Conservation (phyloP, 2,329 filamentous ascomycete species). For the Tothia fuscella region DNA sequence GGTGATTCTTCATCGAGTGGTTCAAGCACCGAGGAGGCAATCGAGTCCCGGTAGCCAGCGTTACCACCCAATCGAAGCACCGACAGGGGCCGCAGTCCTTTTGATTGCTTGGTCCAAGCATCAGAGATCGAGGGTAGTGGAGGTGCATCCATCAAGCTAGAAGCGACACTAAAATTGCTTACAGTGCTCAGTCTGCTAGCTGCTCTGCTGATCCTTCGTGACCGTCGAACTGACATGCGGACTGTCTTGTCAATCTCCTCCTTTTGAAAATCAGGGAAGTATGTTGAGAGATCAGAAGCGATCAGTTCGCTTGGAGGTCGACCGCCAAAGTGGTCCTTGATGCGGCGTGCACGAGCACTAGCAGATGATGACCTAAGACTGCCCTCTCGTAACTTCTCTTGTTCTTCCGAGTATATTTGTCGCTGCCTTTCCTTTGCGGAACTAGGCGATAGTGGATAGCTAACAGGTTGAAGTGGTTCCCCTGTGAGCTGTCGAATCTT, state of each 20-base stretch:
- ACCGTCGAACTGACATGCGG: conserved; percentile 80
- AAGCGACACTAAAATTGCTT: conserved; percentile 86
- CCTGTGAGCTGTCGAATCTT: conserved; percentile 86
- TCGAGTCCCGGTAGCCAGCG: conserved; percentile 67
- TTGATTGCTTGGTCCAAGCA: conserved; percentile 50
- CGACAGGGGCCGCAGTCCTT: conserved; percentile 40
- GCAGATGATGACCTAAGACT: conserved; percentile 20
- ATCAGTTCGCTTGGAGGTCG: conserved; percentile 94
- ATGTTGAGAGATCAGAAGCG: conserved; percentile 87
- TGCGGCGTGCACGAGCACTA: conserved; percentile 35
- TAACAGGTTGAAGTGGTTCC: conserved; percentile 73
- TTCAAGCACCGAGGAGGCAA: conserved; percentile 79
- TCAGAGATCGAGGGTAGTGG: conserved; percentile 94
- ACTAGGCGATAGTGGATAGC: conserved; percentile 76
- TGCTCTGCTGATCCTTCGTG: conserved; percentile 79
- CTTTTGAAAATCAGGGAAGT: conserved; percentile 89
- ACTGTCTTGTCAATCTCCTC: conserved; percentile 95
- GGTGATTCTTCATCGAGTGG: conserved; percentile 85
- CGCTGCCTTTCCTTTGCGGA: conserved; percentile 54
- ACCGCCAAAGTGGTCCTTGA: conserved; percentile 80
- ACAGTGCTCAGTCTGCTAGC: conserved; percentile 88
- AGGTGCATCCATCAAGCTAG: conserved; percentile 82
- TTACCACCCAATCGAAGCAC: conserved; percentile 47
- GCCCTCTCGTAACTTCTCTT: background rate
- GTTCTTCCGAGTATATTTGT: background rate